Conservation (phyloP, 768 basidiomycete species). For the Mrakia blollopis region DNA sequence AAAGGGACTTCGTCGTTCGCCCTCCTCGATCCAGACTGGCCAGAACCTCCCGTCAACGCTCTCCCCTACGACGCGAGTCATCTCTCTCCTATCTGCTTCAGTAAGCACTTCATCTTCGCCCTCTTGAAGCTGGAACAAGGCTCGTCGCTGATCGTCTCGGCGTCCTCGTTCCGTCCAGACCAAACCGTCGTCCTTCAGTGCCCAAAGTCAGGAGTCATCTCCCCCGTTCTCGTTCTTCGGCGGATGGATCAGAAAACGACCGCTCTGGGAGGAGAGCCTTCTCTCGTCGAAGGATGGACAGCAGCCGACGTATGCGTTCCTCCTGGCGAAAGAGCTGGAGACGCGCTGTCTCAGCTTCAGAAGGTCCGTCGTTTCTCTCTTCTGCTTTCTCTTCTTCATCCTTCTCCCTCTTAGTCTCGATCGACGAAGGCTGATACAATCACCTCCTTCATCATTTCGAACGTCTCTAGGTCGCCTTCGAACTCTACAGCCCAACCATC, state of each 20-base stretch:
- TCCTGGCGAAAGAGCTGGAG: slow-evolving; percentile 23
- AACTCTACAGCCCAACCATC: slow-evolving; percentile 25
- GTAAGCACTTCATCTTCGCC: background rate
- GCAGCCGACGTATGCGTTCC: slow-evolving; percentile 5
- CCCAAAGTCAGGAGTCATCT: slow-evolving; percentile 85
- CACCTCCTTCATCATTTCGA: background rate
- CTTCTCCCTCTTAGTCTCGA: background rate
- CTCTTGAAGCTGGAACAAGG: no score
- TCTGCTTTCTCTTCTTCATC: background rate
- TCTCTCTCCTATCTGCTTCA: slow-evolving; percentile 85
- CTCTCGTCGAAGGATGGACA: background rate
- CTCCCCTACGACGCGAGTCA: slow-evolving; percentile 71
- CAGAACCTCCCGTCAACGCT: slow-evolving; percentile 83
- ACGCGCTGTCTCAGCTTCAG: slow-evolving; percentile 26
- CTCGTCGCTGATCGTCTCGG: background rate
- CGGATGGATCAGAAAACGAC: slow-evolving; percentile 87
- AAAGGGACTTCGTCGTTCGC: slow-evolving; percentile 7
- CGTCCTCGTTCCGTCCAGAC: slow-evolving; percentile 42
- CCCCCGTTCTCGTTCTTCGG: slow-evolving; percentile 86
- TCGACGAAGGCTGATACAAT: background rate
- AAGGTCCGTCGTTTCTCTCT: slow-evolving; percentile 16
- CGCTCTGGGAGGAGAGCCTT: slow-evolving; percentile 69
- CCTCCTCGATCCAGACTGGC: slow-evolving; percentile 81
- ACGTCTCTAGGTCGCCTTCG: slow-evolving; percentile 23
- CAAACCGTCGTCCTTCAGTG: slow-evolving; percentile 93